A percentile compares a stretch with the other conserved stretches of the same genome.
phyloP scores from a whole-genome alignment of 2,329 filamentous ascomycete species.

The Taxawa tesnikishii region DNA sequence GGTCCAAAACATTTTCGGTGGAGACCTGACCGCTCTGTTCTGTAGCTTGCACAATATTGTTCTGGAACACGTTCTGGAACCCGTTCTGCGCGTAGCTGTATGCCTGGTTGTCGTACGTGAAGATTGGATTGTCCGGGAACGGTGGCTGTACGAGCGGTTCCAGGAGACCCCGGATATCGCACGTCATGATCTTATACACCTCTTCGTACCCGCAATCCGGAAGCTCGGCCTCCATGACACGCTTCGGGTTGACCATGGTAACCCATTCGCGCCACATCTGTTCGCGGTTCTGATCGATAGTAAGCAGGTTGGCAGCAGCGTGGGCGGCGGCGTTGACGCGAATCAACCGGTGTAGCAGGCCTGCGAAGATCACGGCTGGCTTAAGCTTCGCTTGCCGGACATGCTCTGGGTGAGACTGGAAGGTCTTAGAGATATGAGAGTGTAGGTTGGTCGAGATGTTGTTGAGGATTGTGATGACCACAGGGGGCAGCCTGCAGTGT shows the following conservation, averaged over 20 bases:
- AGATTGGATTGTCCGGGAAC: conserved; percentile 20
- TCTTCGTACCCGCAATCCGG: conserved; percentile 42
- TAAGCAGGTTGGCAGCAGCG: conserved; percentile 84
- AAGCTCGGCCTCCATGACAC: conserved; percentile 44
- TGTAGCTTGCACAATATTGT: conserved; percentile 5
- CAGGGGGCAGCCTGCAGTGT: conserved; percentile 78
- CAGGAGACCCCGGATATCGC: conserved; percentile 57
- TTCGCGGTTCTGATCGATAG: conserved; percentile 76
- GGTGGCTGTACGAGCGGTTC: conserved; percentile 46
- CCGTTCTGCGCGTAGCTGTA: conserved; percentile 29
- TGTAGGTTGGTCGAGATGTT: conserved; percentile 77
- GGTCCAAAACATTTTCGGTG: conserved; percentile 58
- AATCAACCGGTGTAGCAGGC: conserved; percentile 72
- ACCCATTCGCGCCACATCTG: conserved; percentile 95
- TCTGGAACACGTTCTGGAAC: conserved; percentile 28
- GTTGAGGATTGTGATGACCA: conserved; percentile 74
- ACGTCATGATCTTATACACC: conserved; percentile 41
- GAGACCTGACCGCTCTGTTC: conserved; percentile 17
- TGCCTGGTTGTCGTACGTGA: conserved; percentile 22
- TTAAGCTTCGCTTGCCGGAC: conserved; percentile 78
- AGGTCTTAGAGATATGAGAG: conserved; percentile 69
- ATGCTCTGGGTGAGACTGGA: conserved; percentile 72
- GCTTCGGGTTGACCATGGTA: conserved; percentile 43
- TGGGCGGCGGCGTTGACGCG: conserved; percentile 90
- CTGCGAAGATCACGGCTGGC: conserved; percentile 79